Evolutionary conservation across 2,329 filamentous ascomycete species (phyloP).

Genomic region (Colletotrichum siamense): DNA sequence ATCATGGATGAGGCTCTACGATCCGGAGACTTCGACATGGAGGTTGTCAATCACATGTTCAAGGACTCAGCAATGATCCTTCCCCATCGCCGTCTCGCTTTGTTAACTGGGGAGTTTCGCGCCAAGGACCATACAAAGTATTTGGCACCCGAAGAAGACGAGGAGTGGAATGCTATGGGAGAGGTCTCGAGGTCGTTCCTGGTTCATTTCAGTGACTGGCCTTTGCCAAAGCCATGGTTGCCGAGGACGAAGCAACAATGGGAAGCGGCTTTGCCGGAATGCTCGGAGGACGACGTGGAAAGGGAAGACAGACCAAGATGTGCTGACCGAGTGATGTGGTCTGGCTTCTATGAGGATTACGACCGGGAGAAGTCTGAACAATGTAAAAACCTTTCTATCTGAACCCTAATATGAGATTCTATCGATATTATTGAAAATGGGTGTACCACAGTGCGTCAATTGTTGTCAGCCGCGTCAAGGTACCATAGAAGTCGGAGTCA

Average conservation of each 20-base stretch:
- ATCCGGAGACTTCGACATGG: constrained; percentile 65
- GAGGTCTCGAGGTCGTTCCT: constrained; percentile 66
- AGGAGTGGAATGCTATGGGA: constrained; percentile 61
- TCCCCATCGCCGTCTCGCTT: constrained; percentile 66
- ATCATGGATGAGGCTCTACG: constrained; percentile 44
- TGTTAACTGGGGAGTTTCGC: constrained; percentile 69
- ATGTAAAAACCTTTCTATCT: too few relatives aligned
- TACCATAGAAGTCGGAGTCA: too few relatives aligned
- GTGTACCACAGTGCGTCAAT: too few relatives aligned
- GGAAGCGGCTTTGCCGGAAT: neutral
- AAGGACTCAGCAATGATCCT: constrained; percentile 62
- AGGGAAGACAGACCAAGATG: neutral
- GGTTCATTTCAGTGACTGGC: constrained; percentile 76
- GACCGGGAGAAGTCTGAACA: neutral
- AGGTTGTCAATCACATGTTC: constrained; percentile 69
- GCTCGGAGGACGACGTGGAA: neutral
- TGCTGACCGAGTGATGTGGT: neutral
- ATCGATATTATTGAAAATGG: too few relatives aligned
- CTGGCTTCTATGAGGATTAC: neutral
- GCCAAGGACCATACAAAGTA: constrained; percentile 47
- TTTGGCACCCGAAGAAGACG: constrained; percentile 51
- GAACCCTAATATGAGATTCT: too few relatives aligned
- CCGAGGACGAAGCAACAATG: neutral
- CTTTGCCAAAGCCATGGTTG: constrained; percentile 64
- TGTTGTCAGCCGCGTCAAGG: too few relatives aligned